Evolutionary conservation across 2,329 filamentous ascomycete genomes (phyloP), one percentile per base, ranked within the genome.

Genomic region (Phyllosticta capitalensis): DNA sequence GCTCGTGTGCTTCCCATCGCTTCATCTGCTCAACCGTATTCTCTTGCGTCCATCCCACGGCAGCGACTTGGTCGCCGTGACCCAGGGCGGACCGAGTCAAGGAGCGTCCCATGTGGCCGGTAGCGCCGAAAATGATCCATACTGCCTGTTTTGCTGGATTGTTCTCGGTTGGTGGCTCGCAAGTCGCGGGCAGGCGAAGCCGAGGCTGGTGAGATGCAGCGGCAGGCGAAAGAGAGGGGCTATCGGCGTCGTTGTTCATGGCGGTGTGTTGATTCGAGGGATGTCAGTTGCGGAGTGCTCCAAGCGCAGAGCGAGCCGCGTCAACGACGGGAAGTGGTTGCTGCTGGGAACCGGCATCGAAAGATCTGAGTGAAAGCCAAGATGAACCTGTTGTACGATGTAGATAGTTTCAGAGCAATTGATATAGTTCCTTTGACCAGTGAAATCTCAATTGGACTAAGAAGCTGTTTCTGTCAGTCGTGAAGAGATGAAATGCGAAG

Each of bases 41-140:
- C 75, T 95, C 89, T 67, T 88, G 85, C 14, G 86, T 86, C 63
- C 90, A 86, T 9, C 94, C 94, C 9, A 96, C 92, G 6, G 90
- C 90, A 2, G 87, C 86, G 60, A 96, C 92, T 55, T 86, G 81
- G 71, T 99, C 94, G 65, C 88, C 87, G 66, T 90, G 88, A 17
- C 83, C 79, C 21, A 97, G 80, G 17, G 89, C 90, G 58, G 83
- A 85, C 68, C 94, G 92, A 61, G 92, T 89, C 20, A 97, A 83
- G 7, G 89, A 95, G 56, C 90, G 87, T 61, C 94, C 94, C 81
- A 97, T 95, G 68, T 99, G 94, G 59, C 94, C 94, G n/a, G 92
- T 96, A 54, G 90, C 92, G 54, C 94, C 94, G 74, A 96, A 99
- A 58, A 97, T 90, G 70, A 97, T 84, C 92, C 92, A 97, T 76